Evolutionary conservation across 2,329 filamentous ascomycete species (phyloP).

Genomic region (Penicillium sp.): DNA sequence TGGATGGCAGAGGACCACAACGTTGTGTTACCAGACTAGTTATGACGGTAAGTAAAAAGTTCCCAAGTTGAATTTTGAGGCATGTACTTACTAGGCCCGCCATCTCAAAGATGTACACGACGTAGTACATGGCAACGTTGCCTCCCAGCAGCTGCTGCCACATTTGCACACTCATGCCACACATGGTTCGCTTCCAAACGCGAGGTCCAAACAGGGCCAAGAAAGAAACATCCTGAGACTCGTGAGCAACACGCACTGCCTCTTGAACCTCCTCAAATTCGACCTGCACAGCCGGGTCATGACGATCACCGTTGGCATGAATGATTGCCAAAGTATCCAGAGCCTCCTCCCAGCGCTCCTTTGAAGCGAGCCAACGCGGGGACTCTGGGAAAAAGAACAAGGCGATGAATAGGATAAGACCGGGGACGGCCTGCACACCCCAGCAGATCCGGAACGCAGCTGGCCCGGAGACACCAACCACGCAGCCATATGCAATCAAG

Average conservation of each 20-base stretch:
- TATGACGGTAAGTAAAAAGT: constrained; percentile 2
- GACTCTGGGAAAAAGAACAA: constrained; percentile 61
- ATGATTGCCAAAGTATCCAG: constrained; percentile 57
- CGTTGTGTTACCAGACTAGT: constrained; percentile 39
- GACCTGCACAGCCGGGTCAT: constrained; percentile 57
- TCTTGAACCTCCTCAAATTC: constrained; percentile 48
- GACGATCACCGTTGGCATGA: constrained; percentile 57
- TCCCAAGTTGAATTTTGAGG: too few species aligned
- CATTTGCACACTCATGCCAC: constrained; percentile 56
- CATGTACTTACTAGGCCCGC: constrained; percentile 49
- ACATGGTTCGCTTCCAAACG: constrained; percentile 55
- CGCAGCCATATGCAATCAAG: constrained; percentile 43
- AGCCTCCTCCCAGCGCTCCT: constrained; percentile 59
- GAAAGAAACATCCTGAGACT: constrained; percentile 36
- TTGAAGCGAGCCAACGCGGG: constrained; percentile 61
- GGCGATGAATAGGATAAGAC: constrained; percentile 56
- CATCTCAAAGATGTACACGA: constrained; percentile 64
- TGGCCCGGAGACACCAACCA: constrained; percentile 36
- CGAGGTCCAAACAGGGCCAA: constrained; percentile 48
- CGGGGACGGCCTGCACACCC: constrained; percentile 64
- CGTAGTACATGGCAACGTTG: constrained; percentile 62
- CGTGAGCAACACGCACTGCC: constrained; percentile 33
- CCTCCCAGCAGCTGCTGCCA: constrained; percentile 61
- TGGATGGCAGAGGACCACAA: constrained; percentile 59
- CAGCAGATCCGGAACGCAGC: constrained; percentile 61